A percentile compares a stretch with the other conserved stretches of the same genome.
phyloP scores from a whole-genome alignment of 441 rosid species.

The Hura crepitans region DNA sequence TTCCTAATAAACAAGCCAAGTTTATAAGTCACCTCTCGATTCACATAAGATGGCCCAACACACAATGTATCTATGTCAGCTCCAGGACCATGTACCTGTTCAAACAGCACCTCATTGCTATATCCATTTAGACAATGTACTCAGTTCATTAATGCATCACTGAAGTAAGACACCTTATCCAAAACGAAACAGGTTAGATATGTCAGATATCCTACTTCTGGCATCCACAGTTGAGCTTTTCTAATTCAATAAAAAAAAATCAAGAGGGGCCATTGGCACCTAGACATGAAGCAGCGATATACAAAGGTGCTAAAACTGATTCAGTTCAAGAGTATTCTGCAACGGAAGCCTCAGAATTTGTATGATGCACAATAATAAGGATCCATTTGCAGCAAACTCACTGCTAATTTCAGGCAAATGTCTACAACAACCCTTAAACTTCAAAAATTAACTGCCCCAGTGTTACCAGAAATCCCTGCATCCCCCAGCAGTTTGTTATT shows the following conservation, averaged over 20 bases:
- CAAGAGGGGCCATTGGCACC: background rate
- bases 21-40: constrained; percentile 49
- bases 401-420: background rate
- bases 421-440: background rate
- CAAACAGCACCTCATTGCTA: background rate
- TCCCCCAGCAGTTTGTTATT: too few relatives aligned
- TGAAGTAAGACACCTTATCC: background rate
- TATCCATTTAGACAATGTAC: background rate
- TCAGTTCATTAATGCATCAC: constrained; percentile 4
- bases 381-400: background rate
- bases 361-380: background rate
- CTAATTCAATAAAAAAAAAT: background rate
- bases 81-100: constrained; percentile 72
- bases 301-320: background rate
- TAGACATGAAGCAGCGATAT: background rate
- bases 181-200: background rate
- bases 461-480: too few relatives aligned
- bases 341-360: too few relatives aligned
- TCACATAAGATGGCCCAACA: constrained; percentile 68
- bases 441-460: background rate
- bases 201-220: constrained; percentile 11
- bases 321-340: background rate
- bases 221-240: background rate
- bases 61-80: constrained; percentile 67
- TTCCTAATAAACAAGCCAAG: constrained; percentile 12